A percentile compares a stretch with the other conserved stretches of the same genome.
These are phyloP conservation scores for Ascochyta viciae-villosae DNA, from an alignment of 2,329 filamentous ascomycete genomes.

Conservation along the genomic window DNA sequence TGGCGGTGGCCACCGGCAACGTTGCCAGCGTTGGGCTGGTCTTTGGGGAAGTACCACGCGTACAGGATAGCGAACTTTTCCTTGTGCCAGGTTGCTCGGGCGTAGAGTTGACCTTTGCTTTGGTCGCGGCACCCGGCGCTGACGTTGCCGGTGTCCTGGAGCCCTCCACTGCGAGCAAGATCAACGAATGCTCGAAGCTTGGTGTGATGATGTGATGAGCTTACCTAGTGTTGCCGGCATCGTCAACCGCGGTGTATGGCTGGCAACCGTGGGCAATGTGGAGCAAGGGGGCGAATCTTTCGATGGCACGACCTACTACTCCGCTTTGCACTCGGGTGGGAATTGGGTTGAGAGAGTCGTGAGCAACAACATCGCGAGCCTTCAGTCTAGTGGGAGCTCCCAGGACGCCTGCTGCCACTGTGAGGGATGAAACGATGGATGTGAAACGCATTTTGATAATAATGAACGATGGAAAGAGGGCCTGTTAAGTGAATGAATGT, in stretches of 20 bases:
- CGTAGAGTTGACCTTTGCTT: conserved; percentile 58
- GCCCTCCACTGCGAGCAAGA: conserved; percentile 47
- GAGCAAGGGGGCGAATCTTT: conserved; percentile 62
- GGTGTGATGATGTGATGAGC: not conserved
- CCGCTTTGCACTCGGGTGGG: conserved; percentile 57
- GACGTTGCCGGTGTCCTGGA: conserved; percentile 50
- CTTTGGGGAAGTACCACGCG: conserved; percentile 58
- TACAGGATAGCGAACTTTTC: conserved; percentile 58
- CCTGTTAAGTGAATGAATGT: not conserved
- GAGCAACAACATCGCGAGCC: conserved; percentile 41
- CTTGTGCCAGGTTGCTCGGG: conserved; percentile 51
- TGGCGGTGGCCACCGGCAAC: conserved; percentile 56
- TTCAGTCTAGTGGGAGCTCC: conserved; percentile 1
- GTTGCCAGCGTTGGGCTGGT: conserved; percentile 50
- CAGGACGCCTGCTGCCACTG: not conserved
- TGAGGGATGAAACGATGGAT: not conserved
- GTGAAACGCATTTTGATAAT: conserved; percentile 1
- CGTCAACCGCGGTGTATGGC: conserved; percentile 66
- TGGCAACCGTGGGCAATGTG: conserved; percentile 65
- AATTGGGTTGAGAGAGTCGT: conserved; percentile 59
- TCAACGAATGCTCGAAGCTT: not conserved
- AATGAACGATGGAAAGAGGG: not conserved
- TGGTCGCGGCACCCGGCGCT: conserved; percentile 51
- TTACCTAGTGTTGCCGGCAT: conserved; percentile 62
- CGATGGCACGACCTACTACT: conserved; percentile 55